Evolutionary conservation across 2,329 filamentous ascomycete species (phyloP), one percentile per base, ranked within the genome.

Genomic region (Atkinsonella hypoxylon): DNA sequence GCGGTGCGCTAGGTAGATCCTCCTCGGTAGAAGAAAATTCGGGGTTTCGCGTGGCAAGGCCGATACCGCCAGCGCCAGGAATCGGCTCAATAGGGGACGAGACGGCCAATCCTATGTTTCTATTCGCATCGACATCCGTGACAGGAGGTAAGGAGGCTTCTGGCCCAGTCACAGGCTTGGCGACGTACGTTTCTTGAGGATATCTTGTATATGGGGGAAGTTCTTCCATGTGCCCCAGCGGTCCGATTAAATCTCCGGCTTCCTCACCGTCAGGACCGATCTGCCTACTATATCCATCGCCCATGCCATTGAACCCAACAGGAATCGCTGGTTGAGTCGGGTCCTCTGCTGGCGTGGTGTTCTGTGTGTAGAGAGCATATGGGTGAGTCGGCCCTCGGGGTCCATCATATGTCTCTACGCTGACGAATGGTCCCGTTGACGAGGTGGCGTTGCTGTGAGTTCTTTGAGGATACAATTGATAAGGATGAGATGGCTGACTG

Each of bases 141-240:
- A 4, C n/a, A 13, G 54, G 34, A 7, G 54, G 10, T 7, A 42
- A 40, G 5, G 46, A 47, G 52, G 47, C 59, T 22, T 59, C 58
- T n/a, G 62, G 56, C 7, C 47, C 32, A 13, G 50, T 43, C 8
- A 18, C 65, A 62, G 17, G 64, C 57, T 46, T 65, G 60, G 65
- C 78, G 62, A 62, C 77, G 66, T 68, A 83, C 0, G 72, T 72
- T 51, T 88, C 85, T 48, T 94, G 87, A 2, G 90, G 88, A 66
- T 94, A 96, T 64, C 89, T 78, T 13, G 88, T 87, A 63, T 97
- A 97, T 0, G 91, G 91, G 12, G 91, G 91, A 17, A 96, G 71
- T 64, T 95, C 88, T 66, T 97, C 91, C 1, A 86, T 84, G 62
- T 96, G 89, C 1, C 90, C 90, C 60, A 95, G 82, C 0, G 86